Evolutionary conservation across 2,329 filamentous ascomycete species (phyloP).

Genomic region (Xylariales sp.): DNA sequence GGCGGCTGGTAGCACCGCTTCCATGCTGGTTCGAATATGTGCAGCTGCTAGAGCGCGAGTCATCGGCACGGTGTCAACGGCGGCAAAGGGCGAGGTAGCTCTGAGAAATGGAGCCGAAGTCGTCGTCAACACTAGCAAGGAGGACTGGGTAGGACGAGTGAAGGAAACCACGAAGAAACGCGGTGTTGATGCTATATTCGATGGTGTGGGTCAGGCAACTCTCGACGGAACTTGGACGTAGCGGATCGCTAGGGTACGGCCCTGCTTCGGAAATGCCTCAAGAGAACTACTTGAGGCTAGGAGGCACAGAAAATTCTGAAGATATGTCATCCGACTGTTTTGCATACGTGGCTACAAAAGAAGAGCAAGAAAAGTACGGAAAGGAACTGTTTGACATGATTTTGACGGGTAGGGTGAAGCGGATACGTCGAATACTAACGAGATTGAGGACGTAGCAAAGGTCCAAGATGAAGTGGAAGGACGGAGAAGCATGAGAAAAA

Average conservation of each 20-base stretch:
- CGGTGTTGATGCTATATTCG: slow-evolving; percentile 68
- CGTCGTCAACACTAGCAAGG: slow-evolving; percentile 60
- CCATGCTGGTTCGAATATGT: slow-evolving; percentile 71
- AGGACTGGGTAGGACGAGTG: slow-evolving; percentile 55
- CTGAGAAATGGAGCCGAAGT: slow-evolving; percentile 65
- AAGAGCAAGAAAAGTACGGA: neutral
- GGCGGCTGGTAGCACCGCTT: slow-evolving; percentile 78
- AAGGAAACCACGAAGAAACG: slow-evolving; percentile 65
- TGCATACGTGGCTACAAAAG: neutral
- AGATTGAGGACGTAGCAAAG: neutral
- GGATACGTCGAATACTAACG: neutral
- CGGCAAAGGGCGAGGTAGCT: slow-evolving; percentile 68
- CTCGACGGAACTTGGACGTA: neutral
- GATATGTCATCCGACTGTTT: neutral
- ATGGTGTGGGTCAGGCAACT: neutral
- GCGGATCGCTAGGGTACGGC: too few relatives aligned
- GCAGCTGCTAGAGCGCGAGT: slow-evolving; percentile 66
- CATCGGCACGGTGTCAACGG: slow-evolving; percentile 73
- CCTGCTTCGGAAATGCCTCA: neutral
- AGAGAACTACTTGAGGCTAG: neutral
- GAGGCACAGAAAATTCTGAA: slow-evolving; percentile 1
- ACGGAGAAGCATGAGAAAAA: neutral
- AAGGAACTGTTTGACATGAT: slow-evolving; percentile 3
- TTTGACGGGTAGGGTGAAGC: neutral
- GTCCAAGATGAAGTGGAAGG: slow-evolving; percentile 2